These are phyloP conservation scores for Datisca glomerata DNA, from an alignment of 306 rosid genomes.

Conservation along the genomic window DNA sequence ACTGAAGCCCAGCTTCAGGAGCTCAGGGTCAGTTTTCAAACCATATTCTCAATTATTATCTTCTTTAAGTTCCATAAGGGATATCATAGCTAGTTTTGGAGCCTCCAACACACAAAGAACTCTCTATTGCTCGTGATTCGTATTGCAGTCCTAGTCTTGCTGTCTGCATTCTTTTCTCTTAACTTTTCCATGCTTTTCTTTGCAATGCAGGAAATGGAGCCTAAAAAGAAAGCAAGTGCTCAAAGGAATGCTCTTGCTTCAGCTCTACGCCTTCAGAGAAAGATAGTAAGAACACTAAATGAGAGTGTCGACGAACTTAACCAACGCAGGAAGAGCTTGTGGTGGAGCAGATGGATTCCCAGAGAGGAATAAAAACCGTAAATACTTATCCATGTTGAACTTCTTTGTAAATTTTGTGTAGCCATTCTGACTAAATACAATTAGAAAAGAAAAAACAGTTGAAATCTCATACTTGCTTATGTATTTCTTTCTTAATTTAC, in stretches of 20 bases:
- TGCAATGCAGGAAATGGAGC: constrained; percentile 47
- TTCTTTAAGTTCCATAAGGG: constrained; percentile 10
- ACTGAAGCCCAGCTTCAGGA: constrained; percentile 94
- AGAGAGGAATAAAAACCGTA: constrained; percentile 55
- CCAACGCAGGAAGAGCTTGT: constrained; percentile 52
- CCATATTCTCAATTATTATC: background rate
- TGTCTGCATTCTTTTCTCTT: background rate
- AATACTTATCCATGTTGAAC: constrained; percentile 17
- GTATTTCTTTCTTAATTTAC: constrained; percentile 35
- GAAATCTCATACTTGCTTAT: constrained; percentile 35
- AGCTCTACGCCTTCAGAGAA: constrained; percentile 63
- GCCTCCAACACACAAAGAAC: too few relatives aligned
- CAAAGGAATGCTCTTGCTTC: constrained; percentile 76
- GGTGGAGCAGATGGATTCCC: constrained; percentile 99
- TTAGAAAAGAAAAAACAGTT: constrained; percentile 16
- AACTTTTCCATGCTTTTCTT: background rate
- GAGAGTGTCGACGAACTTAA: constrained; percentile 84
- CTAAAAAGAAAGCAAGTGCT: constrained; percentile 53
- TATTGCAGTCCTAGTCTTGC: too few relatives aligned
- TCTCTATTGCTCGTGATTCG: too few relatives aligned
- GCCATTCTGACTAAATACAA: constrained; percentile 20
- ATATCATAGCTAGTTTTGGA: too few relatives aligned
- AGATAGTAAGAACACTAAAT: constrained; percentile 57
- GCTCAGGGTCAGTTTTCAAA: constrained; percentile 35
- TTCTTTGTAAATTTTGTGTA: constrained; percentile 22